Evolutionary conservation across 2,329 filamentous ascomycete genomes (phyloP).

Genomic region (Aureobasidium leucospermi): DNA sequence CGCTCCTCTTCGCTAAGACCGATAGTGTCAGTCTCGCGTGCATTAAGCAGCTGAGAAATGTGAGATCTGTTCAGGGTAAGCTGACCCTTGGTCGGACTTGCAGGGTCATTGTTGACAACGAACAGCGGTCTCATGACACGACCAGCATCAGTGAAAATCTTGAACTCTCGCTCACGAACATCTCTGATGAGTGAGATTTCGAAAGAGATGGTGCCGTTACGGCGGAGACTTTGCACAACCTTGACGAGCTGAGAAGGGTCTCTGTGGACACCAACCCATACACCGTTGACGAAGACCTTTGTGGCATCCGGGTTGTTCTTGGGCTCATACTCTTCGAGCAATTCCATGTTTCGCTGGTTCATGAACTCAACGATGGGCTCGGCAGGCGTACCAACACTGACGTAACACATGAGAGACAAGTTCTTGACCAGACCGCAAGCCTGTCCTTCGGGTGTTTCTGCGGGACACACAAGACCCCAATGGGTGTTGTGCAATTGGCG

Average conservation of each 20-base stretch:
- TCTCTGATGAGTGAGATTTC: slow-evolving; percentile 94
- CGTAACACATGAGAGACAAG: slow-evolving; percentile 93
- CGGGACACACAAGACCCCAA: slow-evolving; percentile 95
- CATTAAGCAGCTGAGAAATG: slow-evolving; percentile 66
- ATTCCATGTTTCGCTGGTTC: slow-evolving; percentile 91
- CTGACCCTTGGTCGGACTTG: slow-evolving; percentile 66
- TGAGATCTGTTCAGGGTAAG: slow-evolving; percentile 81
- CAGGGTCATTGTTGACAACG: slow-evolving; percentile 78
- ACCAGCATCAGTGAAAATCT: slow-evolving; percentile 95
- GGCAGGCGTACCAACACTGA: slow-evolving; percentile 87
- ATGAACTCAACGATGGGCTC: slow-evolving; percentile 92
- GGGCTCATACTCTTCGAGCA: slow-evolving; percentile 78
- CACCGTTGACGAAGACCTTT: slow-evolving; percentile 96
- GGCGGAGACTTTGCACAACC: slow-evolving; percentile 30
- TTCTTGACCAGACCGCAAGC: slow-evolving; percentile 99
- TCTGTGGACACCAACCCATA: slow-evolving; percentile 93
- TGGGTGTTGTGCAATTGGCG: slow-evolving; percentile 97
- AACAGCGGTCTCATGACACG: slow-evolving; percentile 91
- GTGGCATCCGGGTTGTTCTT: slow-evolving; percentile 75
- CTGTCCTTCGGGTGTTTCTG: slow-evolving; percentile 95
- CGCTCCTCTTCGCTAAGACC: slow-evolving; percentile 54
- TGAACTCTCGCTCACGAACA: slow-evolving; percentile 95
- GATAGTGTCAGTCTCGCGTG: slow-evolving; percentile 55
- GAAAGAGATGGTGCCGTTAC: slow-evolving; percentile 75
- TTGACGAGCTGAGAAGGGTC: slow-evolving; percentile 80